Conservation (phyloP, 805 yeast genomes). For the Kodamaea laetipori region DNA sequence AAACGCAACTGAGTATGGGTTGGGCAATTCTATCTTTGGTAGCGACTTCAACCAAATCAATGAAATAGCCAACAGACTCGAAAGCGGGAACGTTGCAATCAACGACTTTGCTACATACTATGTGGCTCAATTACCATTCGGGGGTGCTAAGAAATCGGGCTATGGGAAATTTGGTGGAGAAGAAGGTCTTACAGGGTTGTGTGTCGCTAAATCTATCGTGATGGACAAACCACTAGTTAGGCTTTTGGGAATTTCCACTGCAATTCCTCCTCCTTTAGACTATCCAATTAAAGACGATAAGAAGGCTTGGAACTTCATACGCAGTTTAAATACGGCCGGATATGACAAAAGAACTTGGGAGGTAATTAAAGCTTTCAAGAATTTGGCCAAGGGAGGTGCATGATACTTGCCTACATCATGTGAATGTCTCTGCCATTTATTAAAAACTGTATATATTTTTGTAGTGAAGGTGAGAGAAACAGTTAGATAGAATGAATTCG, state of each 20-base stretch:
- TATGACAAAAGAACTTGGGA: conserved; percentile 78
- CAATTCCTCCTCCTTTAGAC: conserved; percentile 86
- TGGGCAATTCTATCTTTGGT: conserved; percentile 92
- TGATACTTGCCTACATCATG: conserved; percentile 1
- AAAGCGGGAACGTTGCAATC: conserved; percentile 91
- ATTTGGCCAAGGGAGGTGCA: conserved; percentile 38
- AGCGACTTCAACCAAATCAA: conserved; percentile 56
- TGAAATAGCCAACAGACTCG: conserved; percentile 61
- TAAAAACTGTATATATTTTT: conserved; percentile 7
- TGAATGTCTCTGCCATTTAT: not conserved
- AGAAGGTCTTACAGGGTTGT: conserved; percentile 90
- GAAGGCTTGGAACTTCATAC: conserved; percentile 88
- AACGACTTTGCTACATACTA: conserved; percentile 97
- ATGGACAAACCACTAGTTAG: conserved; percentile 75
- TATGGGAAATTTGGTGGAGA: conserved; percentile 98
- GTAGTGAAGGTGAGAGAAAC: conserved; percentile 4
- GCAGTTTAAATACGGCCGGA: conserved; percentile 79
- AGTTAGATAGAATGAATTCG: conserved; percentile 7
- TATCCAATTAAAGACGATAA: conserved; percentile 83
- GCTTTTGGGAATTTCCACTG: conserved; percentile 60
- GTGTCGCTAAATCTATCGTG: conserved; percentile 84
- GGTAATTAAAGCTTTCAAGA: conserved; percentile 42
- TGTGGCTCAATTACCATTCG: conserved; percentile 95
- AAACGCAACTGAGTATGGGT: conserved; percentile 82
- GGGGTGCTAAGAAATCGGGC: conserved; percentile 91